A percentile compares a stretch with the other conserved stretches of the same genome.
These are phyloP conservation scores for Discostella stelligeroides DNA, from an alignment of 108 stramenopile genomes.

Conservation along the genomic window DNA sequence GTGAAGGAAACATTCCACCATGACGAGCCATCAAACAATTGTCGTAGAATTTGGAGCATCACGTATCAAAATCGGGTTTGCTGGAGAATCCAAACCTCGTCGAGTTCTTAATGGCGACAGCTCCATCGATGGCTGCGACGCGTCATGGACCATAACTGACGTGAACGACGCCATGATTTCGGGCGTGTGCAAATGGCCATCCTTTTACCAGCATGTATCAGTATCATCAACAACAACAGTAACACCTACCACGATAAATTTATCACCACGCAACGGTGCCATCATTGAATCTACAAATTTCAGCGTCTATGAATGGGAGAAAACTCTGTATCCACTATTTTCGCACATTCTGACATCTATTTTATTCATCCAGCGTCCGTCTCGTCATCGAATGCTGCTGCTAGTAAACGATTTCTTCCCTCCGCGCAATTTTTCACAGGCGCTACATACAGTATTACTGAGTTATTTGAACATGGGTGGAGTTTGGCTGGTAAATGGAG, in stretches of 20 bases:
- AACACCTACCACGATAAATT: background rate
- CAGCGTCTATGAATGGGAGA: constrained; percentile 40
- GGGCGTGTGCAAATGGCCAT: constrained; percentile 24
- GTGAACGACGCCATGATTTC: constrained; percentile 39
- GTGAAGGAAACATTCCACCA: no score
- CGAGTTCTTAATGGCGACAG: constrained; percentile 25
- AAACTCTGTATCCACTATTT: constrained; percentile 35
- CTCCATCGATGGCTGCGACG: background rate
- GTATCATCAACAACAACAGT: background rate
- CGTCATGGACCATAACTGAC: constrained; percentile 11
- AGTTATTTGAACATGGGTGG: constrained; percentile 34
- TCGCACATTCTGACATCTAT: constrained; percentile 38
- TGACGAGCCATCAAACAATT: constrained; percentile 42
- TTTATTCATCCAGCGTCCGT: constrained; percentile 38
- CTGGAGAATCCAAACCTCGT: constrained; percentile 49
- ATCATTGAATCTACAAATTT: background rate
- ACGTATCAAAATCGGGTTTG: constrained; percentile 45
- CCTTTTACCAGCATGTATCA: constrained; percentile 27
- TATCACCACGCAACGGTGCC: background rate
- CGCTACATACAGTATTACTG: constrained; percentile 29
- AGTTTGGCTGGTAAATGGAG: constrained; percentile 36
- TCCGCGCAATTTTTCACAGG: constrained; percentile 28
- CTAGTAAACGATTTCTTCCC: constrained; percentile 26
- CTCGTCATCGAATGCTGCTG: constrained; percentile 41
- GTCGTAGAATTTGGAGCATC: constrained; percentile 44